phyloP scores from a whole-genome alignment of 257 asterid genomes.

The Verbascum thapsus region DNA sequence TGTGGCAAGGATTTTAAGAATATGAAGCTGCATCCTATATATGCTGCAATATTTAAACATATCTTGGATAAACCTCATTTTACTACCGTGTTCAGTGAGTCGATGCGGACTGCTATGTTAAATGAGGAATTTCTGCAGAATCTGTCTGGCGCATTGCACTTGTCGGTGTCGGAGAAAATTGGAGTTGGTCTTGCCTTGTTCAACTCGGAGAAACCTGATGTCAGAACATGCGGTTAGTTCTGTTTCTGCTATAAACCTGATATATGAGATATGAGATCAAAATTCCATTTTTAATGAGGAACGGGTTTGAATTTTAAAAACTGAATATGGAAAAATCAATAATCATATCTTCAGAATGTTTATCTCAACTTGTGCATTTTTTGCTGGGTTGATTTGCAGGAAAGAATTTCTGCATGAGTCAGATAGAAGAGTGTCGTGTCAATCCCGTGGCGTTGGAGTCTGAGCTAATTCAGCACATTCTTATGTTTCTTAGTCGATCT shows the following conservation, averaged over 20 bases:
- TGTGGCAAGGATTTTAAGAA: slow-evolving; percentile 64
- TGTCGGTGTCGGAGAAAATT: slow-evolving; percentile 71
- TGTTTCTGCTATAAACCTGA: slow-evolving; percentile 21
- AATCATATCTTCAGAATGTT: slow-evolving; percentile 3
- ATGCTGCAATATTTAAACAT: slow-evolving; percentile 65
- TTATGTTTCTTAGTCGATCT: slow-evolving; percentile 73
- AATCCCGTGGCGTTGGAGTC: slow-evolving; percentile 56
- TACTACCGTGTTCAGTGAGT: slow-evolving; percentile 69
- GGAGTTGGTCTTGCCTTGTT: slow-evolving; percentile 88
- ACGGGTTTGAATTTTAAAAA: slow-evolving; percentile 5
- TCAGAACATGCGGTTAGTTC: slow-evolving; percentile 78
- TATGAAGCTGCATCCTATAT: slow-evolving; percentile 58
- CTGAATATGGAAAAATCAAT: not conserved
- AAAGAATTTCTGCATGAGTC: slow-evolving; percentile 79
- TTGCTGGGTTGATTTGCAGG: slow-evolving; percentile 58
- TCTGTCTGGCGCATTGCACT: slow-evolving; percentile 60
- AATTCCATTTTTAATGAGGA: slow-evolving; percentile 23
- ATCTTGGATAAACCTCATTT: slow-evolving; percentile 80
- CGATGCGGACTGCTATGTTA: slow-evolving; percentile 53
- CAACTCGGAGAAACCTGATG: slow-evolving; percentile 65
- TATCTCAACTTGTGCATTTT: slow-evolving; percentile 21
- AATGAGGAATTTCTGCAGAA: slow-evolving; percentile 71
- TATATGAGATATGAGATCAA: not conserved
- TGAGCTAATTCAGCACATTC: slow-evolving; percentile 67
- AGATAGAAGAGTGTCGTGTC: slow-evolving; percentile 66